phyloP scores from a whole-genome alignment of 2,329 filamentous ascomycete species.

The Verticillium tricorpus region DNA sequence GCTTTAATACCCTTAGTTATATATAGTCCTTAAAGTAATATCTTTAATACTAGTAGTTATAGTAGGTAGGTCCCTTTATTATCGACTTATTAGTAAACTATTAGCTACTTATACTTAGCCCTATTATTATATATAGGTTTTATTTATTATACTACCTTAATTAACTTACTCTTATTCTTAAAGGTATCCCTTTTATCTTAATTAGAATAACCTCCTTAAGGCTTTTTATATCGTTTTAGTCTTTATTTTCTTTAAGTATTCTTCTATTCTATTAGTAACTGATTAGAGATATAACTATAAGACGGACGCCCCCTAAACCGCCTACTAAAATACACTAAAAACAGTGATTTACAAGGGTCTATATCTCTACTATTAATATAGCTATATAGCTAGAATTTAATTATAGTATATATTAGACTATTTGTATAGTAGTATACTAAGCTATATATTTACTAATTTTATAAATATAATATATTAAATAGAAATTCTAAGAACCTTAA shows the following conservation, averaged over 20 bases:
- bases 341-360: too few species aligned
- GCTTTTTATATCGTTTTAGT: neutral
- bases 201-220: neutral
- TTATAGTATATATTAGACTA: too few species aligned
- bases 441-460: too few species aligned
- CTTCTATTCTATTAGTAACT: neutral
- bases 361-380: too few species aligned
- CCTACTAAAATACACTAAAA: too few species aligned
- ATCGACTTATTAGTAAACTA: neutral
- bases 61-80: neutral
- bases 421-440: too few species aligned
- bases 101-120: neutral
- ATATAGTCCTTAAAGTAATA: neutral
- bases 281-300: too few species aligned
- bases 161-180: neutral
- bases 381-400: too few species aligned
- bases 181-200: neutral
- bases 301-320: too few species aligned
- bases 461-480: too few species aligned
- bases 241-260: neutral
- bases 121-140: neutral
- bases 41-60: neutral
- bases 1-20: neutral
- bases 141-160: neutral
- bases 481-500: too few species aligned